These are phyloP conservation scores for Mrakia hoshinonis DNA, from an alignment of 768 basidiomycete species.

Conservation along the genomic window DNA sequence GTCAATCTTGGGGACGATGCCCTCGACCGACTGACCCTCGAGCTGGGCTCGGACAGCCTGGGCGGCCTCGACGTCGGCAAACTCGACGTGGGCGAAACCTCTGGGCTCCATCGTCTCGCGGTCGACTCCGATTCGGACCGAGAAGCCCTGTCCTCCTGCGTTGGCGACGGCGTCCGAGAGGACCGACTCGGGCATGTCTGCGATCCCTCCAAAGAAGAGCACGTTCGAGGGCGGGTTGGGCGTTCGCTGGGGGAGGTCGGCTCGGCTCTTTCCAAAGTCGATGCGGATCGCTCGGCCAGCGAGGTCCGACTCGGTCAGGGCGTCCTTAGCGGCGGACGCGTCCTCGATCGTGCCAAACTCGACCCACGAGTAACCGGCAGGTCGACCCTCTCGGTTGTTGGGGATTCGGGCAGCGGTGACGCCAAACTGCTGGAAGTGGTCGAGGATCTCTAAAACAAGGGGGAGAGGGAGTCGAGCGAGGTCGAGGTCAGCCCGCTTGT, in stretches of 20 bases:
- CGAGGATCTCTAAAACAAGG: background rate
- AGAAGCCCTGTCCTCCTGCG: background rate
- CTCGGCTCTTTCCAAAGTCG: conserved; percentile 2
- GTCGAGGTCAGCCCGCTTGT: too few relatives aligned
- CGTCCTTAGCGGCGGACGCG: conserved; percentile 42
- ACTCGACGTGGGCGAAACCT: conserved; percentile 13
- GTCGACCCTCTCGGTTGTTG: conserved; percentile 81
- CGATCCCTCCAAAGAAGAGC: conserved; percentile 9
- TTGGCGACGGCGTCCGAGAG: background rate
- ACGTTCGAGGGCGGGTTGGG: conserved; percentile 6
- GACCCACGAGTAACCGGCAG: conserved; percentile 94
- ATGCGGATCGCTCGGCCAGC: background rate
- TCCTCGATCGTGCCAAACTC: conserved; percentile 74
- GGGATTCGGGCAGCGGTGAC: conserved; percentile 60
- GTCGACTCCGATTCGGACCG: background rate
- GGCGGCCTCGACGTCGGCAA: background rate
- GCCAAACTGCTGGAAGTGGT: background rate
- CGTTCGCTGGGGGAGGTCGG: background rate
- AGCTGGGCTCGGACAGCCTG: background rate
- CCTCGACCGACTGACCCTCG: background rate
- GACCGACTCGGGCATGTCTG: background rate
- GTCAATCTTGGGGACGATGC: background rate
- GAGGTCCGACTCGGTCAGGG: background rate
- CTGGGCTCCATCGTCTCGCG: conserved; percentile 7
- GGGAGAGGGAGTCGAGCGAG: too few relatives aligned